Conservation (phyloP, 441 rosid species). For the Erysimum cheiri region DNA sequence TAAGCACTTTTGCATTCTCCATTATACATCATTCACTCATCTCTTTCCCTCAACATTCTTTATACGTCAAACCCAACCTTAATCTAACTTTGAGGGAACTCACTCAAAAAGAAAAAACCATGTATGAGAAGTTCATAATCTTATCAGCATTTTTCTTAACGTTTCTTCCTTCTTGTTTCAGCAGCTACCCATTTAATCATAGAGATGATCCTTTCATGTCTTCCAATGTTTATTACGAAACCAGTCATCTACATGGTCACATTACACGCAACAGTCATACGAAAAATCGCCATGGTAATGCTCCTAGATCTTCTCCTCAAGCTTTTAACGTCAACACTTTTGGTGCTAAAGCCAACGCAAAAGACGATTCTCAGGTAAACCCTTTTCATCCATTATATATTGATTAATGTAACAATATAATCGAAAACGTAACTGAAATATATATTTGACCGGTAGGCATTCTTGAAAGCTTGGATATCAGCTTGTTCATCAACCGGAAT, state of each 20-base stretch:
- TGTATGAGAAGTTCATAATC: conserved; percentile 32
- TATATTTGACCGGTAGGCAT: conserved; percentile 59
- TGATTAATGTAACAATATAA: conserved; percentile 12
- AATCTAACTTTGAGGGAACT: conserved; percentile 42
- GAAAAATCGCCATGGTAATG: conserved; percentile 23
- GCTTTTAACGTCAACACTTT: conserved; percentile 65
- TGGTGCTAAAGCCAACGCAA: conserved; percentile 81
- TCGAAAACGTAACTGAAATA: conserved; percentile 8
- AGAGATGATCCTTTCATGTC: conserved; percentile 31
- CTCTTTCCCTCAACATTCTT: conserved; percentile 31
- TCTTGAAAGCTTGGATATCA: conserved; percentile 73
- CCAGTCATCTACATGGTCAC: conserved; percentile 38
- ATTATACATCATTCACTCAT: conserved; percentile 37
- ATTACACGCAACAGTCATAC: not conserved
- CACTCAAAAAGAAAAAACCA: conserved; percentile 6
- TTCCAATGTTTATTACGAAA: conserved; percentile 24
- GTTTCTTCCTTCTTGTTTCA: conserved; percentile 33
- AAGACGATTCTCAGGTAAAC: conserved; percentile 74
- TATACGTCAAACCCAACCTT: conserved; percentile 40
- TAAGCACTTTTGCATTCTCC: conserved; percentile 29
- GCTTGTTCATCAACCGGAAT: conserved; percentile 72
- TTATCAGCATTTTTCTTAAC: conserved; percentile 36
- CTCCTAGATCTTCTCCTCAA: conserved; percentile 42
- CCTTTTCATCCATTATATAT: not conserved
- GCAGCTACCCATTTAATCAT: conserved; percentile 38